These are phyloP conservation scores for Stentor roeselii DNA, from an alignment of 73 alveolate species.

Conservation along the genomic window DNA sequence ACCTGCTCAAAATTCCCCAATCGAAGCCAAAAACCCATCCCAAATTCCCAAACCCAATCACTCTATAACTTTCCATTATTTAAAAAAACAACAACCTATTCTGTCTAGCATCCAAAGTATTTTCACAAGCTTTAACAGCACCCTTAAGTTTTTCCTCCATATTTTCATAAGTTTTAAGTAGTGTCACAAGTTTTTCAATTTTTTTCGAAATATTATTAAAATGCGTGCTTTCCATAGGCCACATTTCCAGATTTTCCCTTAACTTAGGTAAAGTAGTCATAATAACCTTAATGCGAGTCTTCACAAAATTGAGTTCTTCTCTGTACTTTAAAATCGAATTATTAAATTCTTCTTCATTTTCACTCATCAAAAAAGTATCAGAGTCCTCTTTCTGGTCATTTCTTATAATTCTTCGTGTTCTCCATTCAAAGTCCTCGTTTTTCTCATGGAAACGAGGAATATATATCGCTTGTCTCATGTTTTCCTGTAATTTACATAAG, in stretches of 20 bases:
- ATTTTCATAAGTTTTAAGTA: neutral
- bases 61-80: no score
- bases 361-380: neutral
- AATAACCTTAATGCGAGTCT: neutral
- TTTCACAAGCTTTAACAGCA: no score
- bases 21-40: no score
- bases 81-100: no score
- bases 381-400: neutral
- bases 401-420: neutral
- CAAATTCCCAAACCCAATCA: no score
- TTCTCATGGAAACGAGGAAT: neutral
- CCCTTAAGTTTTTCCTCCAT: no score
- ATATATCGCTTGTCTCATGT: neutral
- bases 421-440: neutral
- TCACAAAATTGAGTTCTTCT: neutral
- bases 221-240: neutral
- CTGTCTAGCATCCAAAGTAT: no score
- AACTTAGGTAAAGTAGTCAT: neutral
- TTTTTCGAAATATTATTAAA: no score
- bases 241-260: neutral
- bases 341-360: neutral
- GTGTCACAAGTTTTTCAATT: neutral
- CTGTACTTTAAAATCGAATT: no score
- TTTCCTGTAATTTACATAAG: neutral
- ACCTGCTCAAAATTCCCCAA: no score